phyloP scores from a whole-genome alignment of 1,284 basidiomycete genomes.

The Cutaneotrichosporon dermatis region DNA sequence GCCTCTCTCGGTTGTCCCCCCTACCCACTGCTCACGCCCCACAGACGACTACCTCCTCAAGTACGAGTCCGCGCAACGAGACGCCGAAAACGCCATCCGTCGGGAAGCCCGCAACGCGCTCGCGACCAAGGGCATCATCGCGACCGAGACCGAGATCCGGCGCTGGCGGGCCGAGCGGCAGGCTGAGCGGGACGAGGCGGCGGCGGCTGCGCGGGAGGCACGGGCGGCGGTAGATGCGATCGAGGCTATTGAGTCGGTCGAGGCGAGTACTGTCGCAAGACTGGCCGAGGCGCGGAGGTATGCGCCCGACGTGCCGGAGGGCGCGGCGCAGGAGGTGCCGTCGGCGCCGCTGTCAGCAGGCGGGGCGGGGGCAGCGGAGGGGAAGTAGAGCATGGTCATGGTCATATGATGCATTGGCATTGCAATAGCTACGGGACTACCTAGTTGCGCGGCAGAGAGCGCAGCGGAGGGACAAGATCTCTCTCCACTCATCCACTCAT shows the following conservation, averaged over 20 bases:
- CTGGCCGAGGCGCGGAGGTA: slow-evolving; percentile 1
- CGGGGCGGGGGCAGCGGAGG: too few species aligned
- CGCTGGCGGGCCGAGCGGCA: slow-evolving; percentile 64
- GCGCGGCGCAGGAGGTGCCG: neutral
- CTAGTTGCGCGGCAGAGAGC: too few species aligned
- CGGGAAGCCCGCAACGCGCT: slow-evolving; percentile 70
- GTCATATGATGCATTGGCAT: too few species aligned
- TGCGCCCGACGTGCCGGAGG: neutral
- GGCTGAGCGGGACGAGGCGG: slow-evolving; percentile 20
- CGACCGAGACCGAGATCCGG: slow-evolving; percentile 74
- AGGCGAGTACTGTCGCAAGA: slow-evolving; percentile 9
- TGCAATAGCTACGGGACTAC: too few species aligned
- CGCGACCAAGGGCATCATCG: slow-evolving; percentile 60
- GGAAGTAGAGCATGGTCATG: too few species aligned
- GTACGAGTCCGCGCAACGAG: slow-evolving; percentile 63
- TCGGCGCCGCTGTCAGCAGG: too few species aligned
- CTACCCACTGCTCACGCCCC: neutral
- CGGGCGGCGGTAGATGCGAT: slow-evolving; percentile 8
- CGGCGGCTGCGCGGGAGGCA: neutral
- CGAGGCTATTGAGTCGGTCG: slow-evolving; percentile 4
- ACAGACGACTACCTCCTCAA: slow-evolving; percentile 66
- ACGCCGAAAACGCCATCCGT: slow-evolving; percentile 64
- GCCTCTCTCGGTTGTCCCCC: too few species aligned
- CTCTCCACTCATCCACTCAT: too few species aligned
- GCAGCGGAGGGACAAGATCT: too few species aligned